These are phyloP conservation scores for Glutinoglossum americanum DNA, from an alignment of 495 filamentous ascomycete species.

Conservation along the genomic window DNA sequence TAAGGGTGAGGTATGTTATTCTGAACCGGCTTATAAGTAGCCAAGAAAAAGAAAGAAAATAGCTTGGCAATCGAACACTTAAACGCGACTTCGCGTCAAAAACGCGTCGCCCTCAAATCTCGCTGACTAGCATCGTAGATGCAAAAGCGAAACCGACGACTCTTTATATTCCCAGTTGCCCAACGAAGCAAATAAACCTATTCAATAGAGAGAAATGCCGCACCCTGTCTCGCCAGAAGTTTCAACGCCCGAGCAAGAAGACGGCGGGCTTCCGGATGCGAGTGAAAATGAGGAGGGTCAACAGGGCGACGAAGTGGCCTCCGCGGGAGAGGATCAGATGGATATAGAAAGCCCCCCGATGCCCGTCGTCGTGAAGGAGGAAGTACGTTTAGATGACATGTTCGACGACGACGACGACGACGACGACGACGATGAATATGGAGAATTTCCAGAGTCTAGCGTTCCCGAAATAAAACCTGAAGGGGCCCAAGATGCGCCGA, in stretches of 20 bases:
- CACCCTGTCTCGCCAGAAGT: constrained; percentile 25
- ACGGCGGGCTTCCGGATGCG: neutral
- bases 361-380: neutral
- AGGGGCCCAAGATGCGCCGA: constrained; percentile 21
- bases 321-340: neutral
- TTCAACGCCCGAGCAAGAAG: neutral
- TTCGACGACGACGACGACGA: constrained; percentile 64
- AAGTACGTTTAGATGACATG: constrained; percentile 59
- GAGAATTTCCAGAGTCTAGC: constrained; percentile 38
- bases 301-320: neutral
- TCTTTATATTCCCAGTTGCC: neutral
- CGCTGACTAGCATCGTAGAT: too few relatives aligned
- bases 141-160: too few relatives aligned
- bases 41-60: neutral
- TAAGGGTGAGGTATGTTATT: too few relatives aligned
- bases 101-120: neutral
- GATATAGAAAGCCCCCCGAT: neutral
- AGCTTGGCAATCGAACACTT: neutral
- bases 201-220: constrained; percentile 20
- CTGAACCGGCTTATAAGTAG: too few relatives aligned
- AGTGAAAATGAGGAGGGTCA: neutral
- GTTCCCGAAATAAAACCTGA: constrained; percentile 23
- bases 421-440: constrained; percentile 56
- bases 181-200: neutral
- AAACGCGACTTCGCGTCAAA: neutral